Evolutionary conservation across 225 moss, liverwort and hornwort species (phyloP).

Genomic region (Thuidium tamariscinum): DNA sequence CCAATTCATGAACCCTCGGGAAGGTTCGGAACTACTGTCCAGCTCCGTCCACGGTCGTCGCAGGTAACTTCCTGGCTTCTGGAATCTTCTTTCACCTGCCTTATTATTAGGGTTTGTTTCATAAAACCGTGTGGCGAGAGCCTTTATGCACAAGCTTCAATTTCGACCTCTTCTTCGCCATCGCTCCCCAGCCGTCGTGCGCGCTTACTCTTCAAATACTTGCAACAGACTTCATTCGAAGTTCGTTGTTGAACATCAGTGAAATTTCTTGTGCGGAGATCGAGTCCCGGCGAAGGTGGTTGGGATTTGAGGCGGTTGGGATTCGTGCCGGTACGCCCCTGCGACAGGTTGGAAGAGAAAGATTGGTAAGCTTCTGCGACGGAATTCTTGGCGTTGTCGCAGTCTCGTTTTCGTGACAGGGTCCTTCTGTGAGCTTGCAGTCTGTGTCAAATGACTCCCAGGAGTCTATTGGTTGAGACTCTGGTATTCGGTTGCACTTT

Average conservation of each 20-base stretch:
- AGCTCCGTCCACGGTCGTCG: background rate
- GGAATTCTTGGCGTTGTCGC: background rate
- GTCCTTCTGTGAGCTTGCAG: background rate
- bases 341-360: background rate
- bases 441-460: too few relatives aligned
- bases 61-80: conserved; percentile 12
- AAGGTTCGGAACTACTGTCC: background rate
- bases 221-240: too few relatives aligned
- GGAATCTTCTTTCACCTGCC: background rate
- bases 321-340: background rate
- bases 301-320: background rate
- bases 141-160: background rate
- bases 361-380: background rate
- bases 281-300: background rate
- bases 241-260: background rate
- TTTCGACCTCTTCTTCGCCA: background rate
- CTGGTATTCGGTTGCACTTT: background rate
- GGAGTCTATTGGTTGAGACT: background rate
- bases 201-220: background rate
- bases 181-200: background rate
- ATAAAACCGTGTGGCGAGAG: background rate
- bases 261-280: background rate
- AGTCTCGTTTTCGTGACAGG: background rate
- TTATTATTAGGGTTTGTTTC: background rate
- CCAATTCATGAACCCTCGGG: background rate